Percentiles rank a stretch among this genome's conserved stretches.
Evolutionary conservation across 495 filamentous ascomycete species (phyloP).

Genomic region (Lepidopterella palustris): DNA sequence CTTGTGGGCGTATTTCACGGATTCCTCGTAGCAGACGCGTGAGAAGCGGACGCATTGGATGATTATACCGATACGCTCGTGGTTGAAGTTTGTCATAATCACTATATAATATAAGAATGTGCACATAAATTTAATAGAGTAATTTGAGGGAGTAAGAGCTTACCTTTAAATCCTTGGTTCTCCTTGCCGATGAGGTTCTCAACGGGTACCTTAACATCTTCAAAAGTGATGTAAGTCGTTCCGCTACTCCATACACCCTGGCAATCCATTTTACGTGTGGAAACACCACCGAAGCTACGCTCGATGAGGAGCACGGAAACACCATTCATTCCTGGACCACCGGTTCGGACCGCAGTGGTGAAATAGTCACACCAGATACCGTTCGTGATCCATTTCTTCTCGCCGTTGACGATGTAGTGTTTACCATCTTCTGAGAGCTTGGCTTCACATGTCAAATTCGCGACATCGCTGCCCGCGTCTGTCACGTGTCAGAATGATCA

Average conservation of each 20-base stretch:
- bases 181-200: conserved; percentile 97
- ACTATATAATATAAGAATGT: conserved; percentile 18
- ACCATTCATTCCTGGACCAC: conserved; percentile 79
- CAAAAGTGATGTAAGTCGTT: conserved; percentile 95
- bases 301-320: conserved; percentile 85
- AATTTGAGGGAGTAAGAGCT: too few species aligned
- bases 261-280: conserved; percentile 93
- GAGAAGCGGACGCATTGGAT: conserved; percentile 95
- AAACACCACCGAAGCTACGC: conserved; percentile 71
- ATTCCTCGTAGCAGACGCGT: conserved; percentile 95
- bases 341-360: conserved; percentile 91
- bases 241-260: conserved; percentile 93
- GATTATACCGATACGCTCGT: conserved; percentile 96
- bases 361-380: conserved; percentile 96
- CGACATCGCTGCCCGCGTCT: conserved; percentile 80
- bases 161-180: conserved; percentile 93
- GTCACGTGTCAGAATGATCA: conserved; percentile 9
- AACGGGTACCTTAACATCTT: conserved; percentile 97
- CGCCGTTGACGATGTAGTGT: conserved; percentile 98
- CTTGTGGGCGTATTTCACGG: conserved; percentile 94
- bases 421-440: conserved; percentile 91
- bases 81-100: conserved; percentile 87
- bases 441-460: conserved; percentile 90
- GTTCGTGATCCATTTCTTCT: conserved; percentile 99
- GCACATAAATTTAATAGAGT: too few species aligned